Percentiles rank a stretch among this genome's conserved stretches.
phyloP scores from a whole-genome alignment of 2,329 filamentous ascomycete genomes.

The Chaetomiaceae sp. region DNA sequence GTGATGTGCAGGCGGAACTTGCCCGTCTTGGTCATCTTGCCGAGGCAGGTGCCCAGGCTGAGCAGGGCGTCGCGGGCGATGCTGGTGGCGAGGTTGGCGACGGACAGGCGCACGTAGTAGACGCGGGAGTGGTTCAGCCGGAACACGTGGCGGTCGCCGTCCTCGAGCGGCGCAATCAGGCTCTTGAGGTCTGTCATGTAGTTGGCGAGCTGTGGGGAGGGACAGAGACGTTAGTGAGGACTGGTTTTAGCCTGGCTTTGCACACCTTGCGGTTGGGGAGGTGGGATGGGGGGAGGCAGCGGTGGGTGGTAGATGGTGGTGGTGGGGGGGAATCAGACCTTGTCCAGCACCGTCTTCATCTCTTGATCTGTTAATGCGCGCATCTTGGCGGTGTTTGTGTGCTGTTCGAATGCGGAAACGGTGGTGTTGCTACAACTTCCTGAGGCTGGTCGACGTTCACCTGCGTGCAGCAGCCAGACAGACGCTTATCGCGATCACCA shows the following conservation, averaged over 20 bases:
- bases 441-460: too few species aligned
- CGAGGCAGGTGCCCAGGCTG: constrained; percentile 80
- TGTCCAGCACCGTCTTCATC: constrained; percentile 70
- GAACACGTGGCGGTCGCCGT: constrained; percentile 78
- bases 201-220: constrained; percentile 67
- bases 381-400: constrained; percentile 46
- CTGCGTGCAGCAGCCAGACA: too few species aligned
- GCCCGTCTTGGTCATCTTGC: constrained; percentile 93
- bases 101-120: constrained; percentile 84
- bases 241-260: too few species aligned
- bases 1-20: constrained; percentile 96
- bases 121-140: constrained; percentile 62
- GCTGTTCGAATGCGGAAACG: background rate
- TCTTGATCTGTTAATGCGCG: constrained; percentile 73
- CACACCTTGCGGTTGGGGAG: too few species aligned
- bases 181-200: constrained; percentile 86
- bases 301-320: background rate
- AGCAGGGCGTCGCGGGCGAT: constrained; percentile 76
- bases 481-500: constrained; percentile 15
- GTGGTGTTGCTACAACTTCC: background rate
- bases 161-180: constrained; percentile 67
- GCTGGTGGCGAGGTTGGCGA: constrained; percentile 86
- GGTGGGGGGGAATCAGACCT: constrained; percentile 11
- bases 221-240: too few species aligned
- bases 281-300: too few species aligned